phyloP scores from a whole-genome alignment of 805 yeast genomes.

The Hanseniaspora mollemarum region DNA sequence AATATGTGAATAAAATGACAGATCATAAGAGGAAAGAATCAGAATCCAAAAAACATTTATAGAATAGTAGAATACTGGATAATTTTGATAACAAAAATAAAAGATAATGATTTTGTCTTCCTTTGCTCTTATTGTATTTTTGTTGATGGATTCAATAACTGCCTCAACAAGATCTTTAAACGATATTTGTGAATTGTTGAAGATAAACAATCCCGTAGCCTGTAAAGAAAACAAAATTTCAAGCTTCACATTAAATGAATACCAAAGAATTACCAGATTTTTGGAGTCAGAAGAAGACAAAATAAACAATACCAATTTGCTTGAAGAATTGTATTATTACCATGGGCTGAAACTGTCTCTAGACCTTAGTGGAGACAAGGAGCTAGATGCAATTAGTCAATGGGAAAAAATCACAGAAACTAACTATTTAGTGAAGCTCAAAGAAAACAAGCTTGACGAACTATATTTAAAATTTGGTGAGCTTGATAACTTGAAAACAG shows the following conservation, averaged over 20 bases:
- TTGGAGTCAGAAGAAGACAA: background rate
- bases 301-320: background rate
- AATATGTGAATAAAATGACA: too few species aligned
- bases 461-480: conserved; percentile 45
- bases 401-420: conserved; percentile 10
- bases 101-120: background rate
- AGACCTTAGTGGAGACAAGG: background rate
- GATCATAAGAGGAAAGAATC: too few species aligned
- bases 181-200: background rate
- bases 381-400: conserved; percentile 7
- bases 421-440: conserved; percentile 31
- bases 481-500: conserved; percentile 30
- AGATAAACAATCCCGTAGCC: conserved; percentile 1
- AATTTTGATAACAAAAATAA: background rate
- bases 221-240: conserved; percentile 9
- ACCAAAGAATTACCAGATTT: conserved; percentile 6
- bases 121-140: background rate
- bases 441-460: conserved; percentile 40
- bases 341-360: conserved; percentile 7
- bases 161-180: background rate
- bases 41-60: too few species aligned
- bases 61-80: too few species aligned
- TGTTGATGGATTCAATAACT: background rate
- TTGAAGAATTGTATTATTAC: conserved; percentile 10
- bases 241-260: conserved; percentile 3